Evolutionary conservation across 2,329 filamentous ascomycete species (phyloP), one percentile per base, ranked within the genome.

Genomic region (Aspergillus awamori): DNA sequence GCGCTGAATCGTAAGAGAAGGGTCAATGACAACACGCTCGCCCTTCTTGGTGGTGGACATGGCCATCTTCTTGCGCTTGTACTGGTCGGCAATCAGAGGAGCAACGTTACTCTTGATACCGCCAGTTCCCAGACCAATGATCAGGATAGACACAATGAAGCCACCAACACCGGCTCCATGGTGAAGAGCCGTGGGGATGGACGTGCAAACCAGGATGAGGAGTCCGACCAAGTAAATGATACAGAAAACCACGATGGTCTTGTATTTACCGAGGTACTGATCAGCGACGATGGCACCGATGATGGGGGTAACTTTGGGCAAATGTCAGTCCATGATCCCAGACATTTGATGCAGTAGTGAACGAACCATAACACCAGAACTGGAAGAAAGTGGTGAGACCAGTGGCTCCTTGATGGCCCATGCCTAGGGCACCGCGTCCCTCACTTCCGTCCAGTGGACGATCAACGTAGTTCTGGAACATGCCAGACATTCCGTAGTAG

Each of bases 61-160:
- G 54, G 77, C 80, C 79, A 82, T 86, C 72, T 74, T 85, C 74
- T 82, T 86, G 68, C 80, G 77, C 58, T 81, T 82, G 67, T 89
- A 88, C 76, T 91, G 88, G 65, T 90, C 88, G 55, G 86, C 87
- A 67, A 87, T 87, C 62, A 85, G 69, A 49, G 83, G 83, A 54
- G 81, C 79, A 48, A 85, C 82, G 74, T 89, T 90, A 66, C 86
- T 84, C 78, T 90, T 90, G 79, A 91, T 89, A 62, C 86, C 86
- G 67, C 88, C 88, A 2, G 87, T 89, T 56, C 87, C 88, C 11
- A 89, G 72, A 62, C 87, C 88, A 63, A 89, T 87, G 63, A 89
- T 72, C 66, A 90, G 79, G 64, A 87, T 80, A 8, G 85, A 78
- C 13, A 81, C 75, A 52, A 86, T 76, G 68, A 87, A 83, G n/a